These are phyloP conservation scores for Metrosideros polymorpha DNA, from an alignment of 441 rosid species.

Conservation along the genomic window DNA sequence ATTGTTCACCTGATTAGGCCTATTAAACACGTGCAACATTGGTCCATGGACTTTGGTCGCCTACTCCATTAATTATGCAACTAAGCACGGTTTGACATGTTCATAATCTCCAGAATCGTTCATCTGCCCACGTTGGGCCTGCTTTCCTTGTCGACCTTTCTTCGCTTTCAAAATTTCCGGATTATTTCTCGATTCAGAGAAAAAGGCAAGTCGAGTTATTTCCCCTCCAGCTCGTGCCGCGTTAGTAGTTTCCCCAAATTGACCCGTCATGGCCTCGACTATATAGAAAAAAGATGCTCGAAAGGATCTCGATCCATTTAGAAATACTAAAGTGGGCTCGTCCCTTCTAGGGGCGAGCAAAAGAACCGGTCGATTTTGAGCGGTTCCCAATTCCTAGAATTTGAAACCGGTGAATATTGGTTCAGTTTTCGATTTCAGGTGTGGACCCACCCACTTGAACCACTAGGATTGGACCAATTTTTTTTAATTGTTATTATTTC, in stretches of 20 bases:
- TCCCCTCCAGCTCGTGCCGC: background rate
- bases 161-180: background rate
- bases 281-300: background rate
- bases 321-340: background rate
- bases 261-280: background rate
- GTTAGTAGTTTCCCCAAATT: background rate
- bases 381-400: no score
- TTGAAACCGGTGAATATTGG: no score
- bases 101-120: background rate
- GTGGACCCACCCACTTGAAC: no score
- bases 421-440: no score
- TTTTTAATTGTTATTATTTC: no score
- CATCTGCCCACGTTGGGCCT: background rate
- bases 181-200: background rate
- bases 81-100: background rate
- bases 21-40: background rate
- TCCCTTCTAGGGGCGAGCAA: no score
- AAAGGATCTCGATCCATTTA: background rate
- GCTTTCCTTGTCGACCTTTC: background rate
- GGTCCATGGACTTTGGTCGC: background rate
- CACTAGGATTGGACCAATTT: no score
- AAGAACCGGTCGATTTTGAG: no score
- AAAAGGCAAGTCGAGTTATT: background rate
- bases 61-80: background rate
- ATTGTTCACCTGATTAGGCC: background rate